Base-by-base conservation (phyloP, 2,329 filamentous ascomycete genomes). In the Pseudogymnoascus sp. region DNA sequence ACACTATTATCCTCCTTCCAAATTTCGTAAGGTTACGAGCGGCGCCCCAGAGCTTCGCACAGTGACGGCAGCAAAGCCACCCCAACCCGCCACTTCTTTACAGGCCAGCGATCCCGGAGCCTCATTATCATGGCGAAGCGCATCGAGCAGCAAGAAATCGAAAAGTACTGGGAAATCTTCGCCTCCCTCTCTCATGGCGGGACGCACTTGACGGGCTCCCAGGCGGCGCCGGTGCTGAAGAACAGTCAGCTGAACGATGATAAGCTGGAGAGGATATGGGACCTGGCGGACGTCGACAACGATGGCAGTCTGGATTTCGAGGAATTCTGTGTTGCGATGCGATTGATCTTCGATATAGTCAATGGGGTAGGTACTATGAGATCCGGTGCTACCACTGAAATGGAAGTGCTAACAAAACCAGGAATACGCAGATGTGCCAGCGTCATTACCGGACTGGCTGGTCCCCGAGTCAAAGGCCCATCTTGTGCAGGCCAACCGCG, bases 271-370 rank as follows among this genome's bases (percentile, higher is more conserved):
- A 85, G 88, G 71, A 91, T 99, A 67, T 99, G 95, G 95, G 95
- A 99, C 74, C 83, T 99, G 67, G 92, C 95, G 65, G 95, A 99
- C 75, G 92, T 99, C 67, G 95, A 99, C 78, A 93, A 93, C 71
- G 95, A 99, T 79, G 95, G 95, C 68, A 96, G 96, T 77, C 82
- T 99, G 63, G 95, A 99, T 78, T 99, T 99, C 80, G 95, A 99
- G 79, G 95, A 99, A 81, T 99, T 99, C 77, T 99, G 95, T 77
- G 95, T 99, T 65, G 95, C 93, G 41, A 99, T 99, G 95, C 86
- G 95, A 73, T 81, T 99, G 73, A 97, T 98, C 72, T 99, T 98
- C 77, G 95, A 99, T 76, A 80, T 98, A 69, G 87, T 99, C 71
- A 99, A 99, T 73, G 95, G 95, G 71, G 91, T 96, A 82, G 67